These are phyloP conservation scores for Hygrophorus pudorinus DNA, from an alignment of 768 basidiomycete species.

Conservation along the genomic window DNA sequence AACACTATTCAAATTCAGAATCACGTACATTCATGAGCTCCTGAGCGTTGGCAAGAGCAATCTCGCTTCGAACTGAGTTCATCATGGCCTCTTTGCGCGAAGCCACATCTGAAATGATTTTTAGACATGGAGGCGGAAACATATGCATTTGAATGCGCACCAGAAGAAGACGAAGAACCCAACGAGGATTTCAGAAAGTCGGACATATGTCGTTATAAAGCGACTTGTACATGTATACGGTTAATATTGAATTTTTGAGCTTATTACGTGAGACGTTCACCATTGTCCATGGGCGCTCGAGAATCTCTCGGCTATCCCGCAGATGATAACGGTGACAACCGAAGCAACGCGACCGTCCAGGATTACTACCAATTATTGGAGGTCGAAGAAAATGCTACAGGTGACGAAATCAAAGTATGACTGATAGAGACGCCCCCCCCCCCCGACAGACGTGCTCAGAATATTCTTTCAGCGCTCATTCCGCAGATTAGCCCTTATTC, in stretches of 20 bases:
- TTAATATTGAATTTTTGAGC: conserved; percentile 3
- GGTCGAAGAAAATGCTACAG: conserved; percentile 71
- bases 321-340: not conserved
- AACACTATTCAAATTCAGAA: not conserved
- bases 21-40: conserved; percentile 65
- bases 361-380: conserved; percentile 83
- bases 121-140: not conserved
- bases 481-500: conserved; percentile 71
- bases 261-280: not conserved
- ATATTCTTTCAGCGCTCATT: conserved; percentile 55
- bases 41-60: conserved; percentile 67
- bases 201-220: conserved; percentile 34
- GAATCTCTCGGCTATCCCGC: conserved; percentile 38
- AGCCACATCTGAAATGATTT: conserved; percentile 26
- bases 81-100: conserved; percentile 47
- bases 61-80: conserved; percentile 56
- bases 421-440: not conserved
- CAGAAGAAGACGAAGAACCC: conserved; percentile 18
- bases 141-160: conserved; percentile 13
- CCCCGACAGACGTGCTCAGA: conserved; percentile 2
- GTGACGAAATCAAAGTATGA: conserved; percentile 80
- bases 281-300: conserved; percentile 49
- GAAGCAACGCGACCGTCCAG: conserved; percentile 15
- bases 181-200: conserved; percentile 39
- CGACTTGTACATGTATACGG: not conserved